Percentiles rank a stretch among this genome's conserved stretches.
phyloP scores from a whole-genome alignment of 1,139 yeast genomes.

The Sugiyamaella novakii region DNA sequence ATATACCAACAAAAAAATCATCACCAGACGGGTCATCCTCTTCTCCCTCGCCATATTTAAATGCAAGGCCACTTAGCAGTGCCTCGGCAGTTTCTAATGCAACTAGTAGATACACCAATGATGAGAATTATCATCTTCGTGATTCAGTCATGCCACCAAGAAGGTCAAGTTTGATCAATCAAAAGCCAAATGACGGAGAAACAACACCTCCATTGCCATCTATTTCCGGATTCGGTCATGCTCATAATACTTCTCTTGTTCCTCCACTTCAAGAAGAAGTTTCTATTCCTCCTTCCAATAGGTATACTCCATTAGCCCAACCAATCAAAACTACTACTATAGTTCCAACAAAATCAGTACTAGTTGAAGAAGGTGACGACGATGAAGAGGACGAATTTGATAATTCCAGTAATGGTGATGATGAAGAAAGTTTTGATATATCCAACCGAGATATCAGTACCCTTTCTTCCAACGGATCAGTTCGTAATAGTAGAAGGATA shows the following conservation, averaged over 20 bases:
- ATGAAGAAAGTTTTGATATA: slow-evolving; percentile 30
- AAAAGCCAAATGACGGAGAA: slow-evolving; percentile 1
- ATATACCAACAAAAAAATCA: neutral
- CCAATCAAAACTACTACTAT: slow-evolving; percentile 34
- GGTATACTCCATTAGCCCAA: slow-evolving; percentile 25
- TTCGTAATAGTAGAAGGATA: slow-evolving; percentile 14
- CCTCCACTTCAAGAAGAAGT: slow-evolving; percentile 22
- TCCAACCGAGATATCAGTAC: slow-evolving; percentile 2
- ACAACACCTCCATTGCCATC: slow-evolving; percentile 9
- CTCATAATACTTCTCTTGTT: slow-evolving; percentile 2
- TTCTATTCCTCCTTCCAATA: slow-evolving; percentile 21
- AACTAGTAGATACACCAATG: slow-evolving; percentile 21
- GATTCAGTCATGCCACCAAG: slow-evolving; percentile 23
- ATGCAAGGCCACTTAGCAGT: slow-evolving; percentile 9
- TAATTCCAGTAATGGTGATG: slow-evolving; percentile 28
- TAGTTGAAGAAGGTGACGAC: slow-evolving; percentile 38
- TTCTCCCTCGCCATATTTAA: slow-evolving; percentile 2
- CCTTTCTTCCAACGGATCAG: slow-evolving; percentile 7
- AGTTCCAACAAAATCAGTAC: slow-evolving; percentile 38
- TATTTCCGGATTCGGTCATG: neutral
- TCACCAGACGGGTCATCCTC: neutral
- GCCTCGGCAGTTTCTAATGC: slow-evolving; percentile 19
- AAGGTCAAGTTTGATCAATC: slow-evolving; percentile 10
- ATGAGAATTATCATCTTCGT: slow-evolving; percentile 21
- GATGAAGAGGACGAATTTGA: slow-evolving; percentile 30